Evolutionary conservation across 75 land plant species (phyloP), one percentile per base, ranked within the genome.

Genomic region (Larix kaempferi): DNA sequence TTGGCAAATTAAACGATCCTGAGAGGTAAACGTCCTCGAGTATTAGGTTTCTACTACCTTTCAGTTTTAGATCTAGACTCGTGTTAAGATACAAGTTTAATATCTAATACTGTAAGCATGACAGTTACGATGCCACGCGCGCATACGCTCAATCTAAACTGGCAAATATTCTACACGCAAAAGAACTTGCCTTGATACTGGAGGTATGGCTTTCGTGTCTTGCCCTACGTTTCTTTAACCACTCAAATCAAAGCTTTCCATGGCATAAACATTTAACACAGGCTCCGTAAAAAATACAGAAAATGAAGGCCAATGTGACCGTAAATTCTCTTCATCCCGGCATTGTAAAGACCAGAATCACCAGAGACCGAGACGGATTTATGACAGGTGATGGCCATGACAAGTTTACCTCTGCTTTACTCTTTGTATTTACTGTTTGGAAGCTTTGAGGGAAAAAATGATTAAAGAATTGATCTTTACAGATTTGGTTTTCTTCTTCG

Each of bases 271-370:
- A 67, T 73, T 80, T 85, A 26, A 69, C 79, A 54, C 35, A 19
- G 63, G 71, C 16, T 37, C 13, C 7, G 49, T 19, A 19, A 5
- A 15, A 16, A 11, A 14, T 4, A 57, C 83, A 95, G 98, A 77
- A 85, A 77, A 86, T 89, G 80, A 87, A 76, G 1, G 92, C 88
- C 5, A 87, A 91, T 59, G 91, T 95, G 64, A 93, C 92, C 0
- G 91, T 76, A 16, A 95, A 95, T 74, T 83, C 96, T 49, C 90
- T 95, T 54, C 96, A 95, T 82, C 98, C 96, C 5, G 98, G 96
- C 0, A 77, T 91, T 10, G 91, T 91, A 6, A 81, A 84, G 21
- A 95, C 98, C 52, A 80, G 95, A 57, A n/a, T n/a, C n/a, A n/a
- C n/a, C n/a, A n/a, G n/a, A n/a, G 89, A 89, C 22, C 84, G 85